Base-by-base conservation (phyloP, 2,329 filamentous ascomycete genomes). In the Zymoseptoria pseudotritici region DNA sequence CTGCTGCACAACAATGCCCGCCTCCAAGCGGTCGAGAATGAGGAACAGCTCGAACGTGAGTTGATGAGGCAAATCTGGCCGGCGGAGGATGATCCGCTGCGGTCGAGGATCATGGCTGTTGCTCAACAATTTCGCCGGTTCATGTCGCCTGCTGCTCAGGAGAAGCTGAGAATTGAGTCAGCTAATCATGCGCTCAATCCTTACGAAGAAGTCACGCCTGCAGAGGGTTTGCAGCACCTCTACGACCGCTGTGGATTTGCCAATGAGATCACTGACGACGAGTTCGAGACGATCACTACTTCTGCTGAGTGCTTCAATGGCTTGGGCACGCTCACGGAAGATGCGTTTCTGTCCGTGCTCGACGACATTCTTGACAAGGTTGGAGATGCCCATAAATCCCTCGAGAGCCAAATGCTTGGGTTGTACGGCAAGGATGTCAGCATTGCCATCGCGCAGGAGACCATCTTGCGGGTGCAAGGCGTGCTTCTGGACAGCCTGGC, bases 401-500 rank as follows among this genome's bases (percentile, higher is more conserved):
- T 79, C 68, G 54, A 75, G 69, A 65, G 78, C 71, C 70, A 72
- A 71, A 69, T 80, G 68, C 75, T 91, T 52, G 91, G 90, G 0
- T 83, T 86, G 51, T 91, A 93, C 70, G 93, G 93, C 19, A 83
- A 86, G 50, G 89, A 85, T 66, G 77, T 91, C 1, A 79, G 91
- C 13, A 83, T 96, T 10, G 86, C 86, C 62, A 87, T 90, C 6
- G 85, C 89, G 0, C 88, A 93, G 69, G 91, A 97, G 70, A 87
- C 84, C 11, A 82, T 94, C 6, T 82, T 88, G 55, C 76, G 90
- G 31, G 87, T 89, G 61, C 86, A 86, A 76, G 84, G 84, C 61
- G 79, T 94, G 8, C 85, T 95, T 55, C 85, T 95, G 63, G 91
- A 93, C 69, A 83, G 97, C 60, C 78, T 97, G 2, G 82, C 94